A percentile compares a stretch with the other conserved stretches of the same genome.
phyloP scores from a whole-genome alignment of 176 grass and related monocot species.

The Zoysia pacifica region DNA sequence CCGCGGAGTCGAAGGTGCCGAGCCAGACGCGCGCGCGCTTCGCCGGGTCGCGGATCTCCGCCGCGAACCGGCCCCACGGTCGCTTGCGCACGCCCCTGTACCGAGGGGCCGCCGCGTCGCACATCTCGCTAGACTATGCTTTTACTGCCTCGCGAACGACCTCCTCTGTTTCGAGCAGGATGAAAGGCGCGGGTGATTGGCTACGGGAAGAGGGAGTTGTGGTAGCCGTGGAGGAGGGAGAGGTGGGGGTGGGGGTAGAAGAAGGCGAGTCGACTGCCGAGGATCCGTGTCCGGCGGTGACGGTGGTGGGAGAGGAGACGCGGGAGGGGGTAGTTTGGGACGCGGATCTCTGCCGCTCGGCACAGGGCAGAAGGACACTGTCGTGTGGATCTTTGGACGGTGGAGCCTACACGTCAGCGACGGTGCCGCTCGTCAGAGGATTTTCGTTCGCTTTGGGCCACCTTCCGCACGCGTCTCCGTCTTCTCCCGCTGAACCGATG shows the following conservation, averaged over 20 bases:
- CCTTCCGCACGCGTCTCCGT: conserved; percentile 32
- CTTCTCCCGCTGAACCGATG: neutral
- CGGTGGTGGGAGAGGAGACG: neutral
- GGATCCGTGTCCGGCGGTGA: too few species aligned
- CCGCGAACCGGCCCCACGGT: conserved; percentile 85
- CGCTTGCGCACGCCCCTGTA: conserved; percentile 78
- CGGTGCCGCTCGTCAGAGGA: too few species aligned
- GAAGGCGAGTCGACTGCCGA: too few species aligned
- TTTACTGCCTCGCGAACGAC: neutral
- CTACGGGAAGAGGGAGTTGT: neutral
- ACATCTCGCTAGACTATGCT: neutral
- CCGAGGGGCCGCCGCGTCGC: conserved; percentile 40
- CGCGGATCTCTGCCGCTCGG: too few species aligned
- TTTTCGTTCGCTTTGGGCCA: conserved; percentile 21
- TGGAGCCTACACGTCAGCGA: too few species aligned
- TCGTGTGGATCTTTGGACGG: too few species aligned
- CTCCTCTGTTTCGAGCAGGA: neutral
- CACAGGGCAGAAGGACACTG: too few species aligned
- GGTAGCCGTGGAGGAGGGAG: neutral
- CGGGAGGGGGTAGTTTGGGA: neutral
- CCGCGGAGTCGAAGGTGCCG: conserved; percentile 68
- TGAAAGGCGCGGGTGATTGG: neutral
- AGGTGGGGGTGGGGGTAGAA: conserved; percentile 13
- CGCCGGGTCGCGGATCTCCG: conserved; percentile 81
- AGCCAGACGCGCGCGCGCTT: conserved; percentile 63